phyloP scores from a whole-genome alignment of 2,329 filamentous ascomycete species.

The Neofusicoccum parvum region DNA sequence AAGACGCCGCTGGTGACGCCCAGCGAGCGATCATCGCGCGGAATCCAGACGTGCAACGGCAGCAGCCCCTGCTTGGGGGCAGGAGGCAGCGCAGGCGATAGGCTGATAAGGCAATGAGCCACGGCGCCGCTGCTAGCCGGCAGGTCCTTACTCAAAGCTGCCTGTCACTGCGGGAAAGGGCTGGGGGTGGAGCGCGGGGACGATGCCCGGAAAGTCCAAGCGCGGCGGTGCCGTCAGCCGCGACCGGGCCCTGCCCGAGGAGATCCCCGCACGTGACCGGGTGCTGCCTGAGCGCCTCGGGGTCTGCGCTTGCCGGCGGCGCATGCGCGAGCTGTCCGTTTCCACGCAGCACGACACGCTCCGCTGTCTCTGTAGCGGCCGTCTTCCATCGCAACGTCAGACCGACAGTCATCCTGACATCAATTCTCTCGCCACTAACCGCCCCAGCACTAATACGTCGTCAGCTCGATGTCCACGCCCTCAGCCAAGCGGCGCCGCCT shows the following conservation, averaged over 20 bases:
- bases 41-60: not conserved
- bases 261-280: too few species aligned
- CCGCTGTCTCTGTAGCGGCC: not conserved
- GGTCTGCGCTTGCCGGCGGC: not conserved
- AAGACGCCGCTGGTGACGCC: constrained; percentile 12
- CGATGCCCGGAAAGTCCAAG: not conserved
- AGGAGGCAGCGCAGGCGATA: not conserved
- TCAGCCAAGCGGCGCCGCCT: constrained; percentile 66
- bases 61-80: not conserved
- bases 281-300: too few species aligned
- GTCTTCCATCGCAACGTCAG: constrained; percentile 3
- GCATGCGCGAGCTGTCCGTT: too few species aligned
- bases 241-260: not conserved
- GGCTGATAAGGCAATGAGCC: constrained; percentile 4
- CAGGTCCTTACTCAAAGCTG: constrained; percentile 10
- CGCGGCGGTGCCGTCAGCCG: not conserved
- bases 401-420: not conserved
- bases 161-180: not conserved
- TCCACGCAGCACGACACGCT: not conserved
- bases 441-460: constrained; percentile 10
- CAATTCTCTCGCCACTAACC: constrained; percentile 14
- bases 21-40: not conserved
- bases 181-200: constrained; percentile 1
- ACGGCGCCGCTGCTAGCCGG: not conserved
- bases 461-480: constrained; percentile 48